These are phyloP conservation scores for Wickerhamomyces hampshirensis DNA, from an alignment of 805 yeast genomes.

Conservation along the genomic window DNA sequence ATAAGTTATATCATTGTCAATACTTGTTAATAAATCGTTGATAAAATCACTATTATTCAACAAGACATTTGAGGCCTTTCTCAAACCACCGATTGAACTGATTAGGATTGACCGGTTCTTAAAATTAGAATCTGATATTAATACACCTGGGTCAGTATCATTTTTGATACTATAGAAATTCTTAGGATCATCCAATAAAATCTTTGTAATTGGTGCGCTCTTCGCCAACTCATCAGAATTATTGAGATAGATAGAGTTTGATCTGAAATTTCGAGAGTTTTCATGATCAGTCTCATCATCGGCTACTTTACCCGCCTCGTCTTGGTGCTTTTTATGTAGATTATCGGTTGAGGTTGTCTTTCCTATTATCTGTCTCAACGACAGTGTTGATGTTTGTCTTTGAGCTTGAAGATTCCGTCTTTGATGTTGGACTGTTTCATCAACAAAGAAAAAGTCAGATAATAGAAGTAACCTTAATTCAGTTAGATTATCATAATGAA, in stretches of 20 bases:
- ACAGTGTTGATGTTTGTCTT: conserved; percentile 19
- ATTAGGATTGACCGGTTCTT: conserved; percentile 28
- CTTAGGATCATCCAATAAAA: conserved; percentile 32
- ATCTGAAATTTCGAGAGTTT: conserved; percentile 7
- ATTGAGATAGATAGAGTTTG: conserved; percentile 23
- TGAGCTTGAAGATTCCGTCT: conserved; percentile 15
- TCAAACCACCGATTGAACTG: conserved; percentile 38
- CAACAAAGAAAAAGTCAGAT: conserved; percentile 31
- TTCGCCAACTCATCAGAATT: conserved; percentile 14
- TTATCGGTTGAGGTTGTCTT: conserved; percentile 4
- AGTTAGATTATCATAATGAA: conserved; percentile 55
- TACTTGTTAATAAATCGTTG: conserved; percentile 10
- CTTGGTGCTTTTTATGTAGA: conserved; percentile 1
- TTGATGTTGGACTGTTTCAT: conserved; percentile 17
- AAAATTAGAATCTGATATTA: conserved; percentile 13
- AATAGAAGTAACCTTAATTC: conserved; percentile 46
- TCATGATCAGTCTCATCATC: conserved; percentile 4
- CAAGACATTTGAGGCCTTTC: conserved; percentile 32
- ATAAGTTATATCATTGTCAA: conserved; percentile 8
- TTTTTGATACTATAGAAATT: conserved; percentile 29
- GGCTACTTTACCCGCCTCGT: no score
- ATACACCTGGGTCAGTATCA: conserved; percentile 35
- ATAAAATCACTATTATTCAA: conserved; percentile 10
- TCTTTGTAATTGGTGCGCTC: conserved; percentile 4
- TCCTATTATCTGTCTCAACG: conserved; percentile 19